phyloP scores from a whole-genome alignment of 176 grass and related monocot species.

The Oryza officinalis region DNA sequence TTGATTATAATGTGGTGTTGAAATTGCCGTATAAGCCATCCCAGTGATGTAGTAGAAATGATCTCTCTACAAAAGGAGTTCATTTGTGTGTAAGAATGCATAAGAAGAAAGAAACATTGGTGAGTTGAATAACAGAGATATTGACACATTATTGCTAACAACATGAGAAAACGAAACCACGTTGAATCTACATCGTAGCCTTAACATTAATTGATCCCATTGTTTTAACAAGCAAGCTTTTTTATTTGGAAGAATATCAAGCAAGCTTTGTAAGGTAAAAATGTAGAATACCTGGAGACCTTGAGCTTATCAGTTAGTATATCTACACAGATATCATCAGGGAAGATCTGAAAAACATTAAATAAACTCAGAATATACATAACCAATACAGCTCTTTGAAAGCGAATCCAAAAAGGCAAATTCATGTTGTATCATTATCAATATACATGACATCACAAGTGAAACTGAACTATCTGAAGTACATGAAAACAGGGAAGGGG shows the following conservation, averaged over 20 bases:
- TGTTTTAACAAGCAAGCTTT: constrained; percentile 11
- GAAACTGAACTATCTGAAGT: constrained; percentile 6
- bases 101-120: background rate
- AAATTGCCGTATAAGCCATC: constrained; percentile 65
- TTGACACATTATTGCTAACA: background rate
- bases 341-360: constrained; percentile 70
- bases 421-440: constrained; percentile 4
- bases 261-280: constrained; percentile 16
- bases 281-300: constrained; percentile 59
- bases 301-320: constrained; percentile 62
- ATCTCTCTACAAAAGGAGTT: constrained; percentile 58
- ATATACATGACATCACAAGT: constrained; percentile 12
- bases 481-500: too few relatives aligned
- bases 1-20: constrained; percentile 61
- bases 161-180: background rate
- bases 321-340: constrained; percentile 69
- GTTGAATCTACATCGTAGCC: background rate
- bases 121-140: background rate
- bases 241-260: constrained; percentile 11
- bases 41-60: constrained; percentile 40
- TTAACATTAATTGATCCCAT: background rate
- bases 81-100: background rate
- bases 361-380: constrained; percentile 31
- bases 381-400: background rate
- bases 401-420: constrained; percentile 6